Conservation (phyloP, 768 basidiomycete species). For the Leccinum barrowsii region DNA sequence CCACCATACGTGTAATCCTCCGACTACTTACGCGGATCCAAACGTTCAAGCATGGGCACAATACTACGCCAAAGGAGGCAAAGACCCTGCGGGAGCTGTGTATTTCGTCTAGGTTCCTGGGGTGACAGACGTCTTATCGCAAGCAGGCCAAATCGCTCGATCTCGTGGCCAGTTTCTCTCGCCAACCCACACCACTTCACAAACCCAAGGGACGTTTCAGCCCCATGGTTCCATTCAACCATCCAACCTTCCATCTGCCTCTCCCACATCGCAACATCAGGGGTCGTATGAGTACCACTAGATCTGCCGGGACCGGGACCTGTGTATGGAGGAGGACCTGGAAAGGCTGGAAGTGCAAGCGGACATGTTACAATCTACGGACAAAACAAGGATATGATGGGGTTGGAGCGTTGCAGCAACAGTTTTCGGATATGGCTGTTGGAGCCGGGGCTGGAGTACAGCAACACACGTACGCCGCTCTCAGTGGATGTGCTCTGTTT, state of each 20-base stretch:
- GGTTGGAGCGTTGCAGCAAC: slow-evolving; percentile 24
- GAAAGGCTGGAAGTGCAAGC: slow-evolving; percentile 2
- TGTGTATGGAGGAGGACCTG: slow-evolving; percentile 19
- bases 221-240: slow-evolving; percentile 4
- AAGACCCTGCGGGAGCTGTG: slow-evolving; percentile 67
- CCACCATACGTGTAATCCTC: slow-evolving; percentile 61
- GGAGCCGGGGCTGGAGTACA: slow-evolving; percentile 19
- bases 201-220: slow-evolving; percentile 17
- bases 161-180: slow-evolving; percentile 13
- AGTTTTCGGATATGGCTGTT: slow-evolving; percentile 30
- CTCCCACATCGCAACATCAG: slow-evolving; percentile 14
- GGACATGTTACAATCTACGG: slow-evolving; percentile 19
- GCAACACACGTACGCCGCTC: slow-evolving; percentile 19
- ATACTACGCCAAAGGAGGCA: slow-evolving; percentile 80
- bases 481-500: slow-evolving; percentile 11
- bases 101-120: slow-evolving; percentile 82
- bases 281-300: slow-evolving; percentile 20
- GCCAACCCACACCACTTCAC: slow-evolving; percentile 12
- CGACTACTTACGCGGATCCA: slow-evolving; percentile 65
- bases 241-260: slow-evolving; percentile 8
- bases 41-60: slow-evolving; percentile 88
- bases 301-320: slow-evolving; percentile 9
- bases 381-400: slow-evolving; percentile 21
- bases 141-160: slow-evolving; percentile 10
- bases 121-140: slow-evolving; percentile 42